Evolutionary conservation across 495 filamentous ascomycete species (phyloP).

Genomic region (Podospora anserina): DNA sequence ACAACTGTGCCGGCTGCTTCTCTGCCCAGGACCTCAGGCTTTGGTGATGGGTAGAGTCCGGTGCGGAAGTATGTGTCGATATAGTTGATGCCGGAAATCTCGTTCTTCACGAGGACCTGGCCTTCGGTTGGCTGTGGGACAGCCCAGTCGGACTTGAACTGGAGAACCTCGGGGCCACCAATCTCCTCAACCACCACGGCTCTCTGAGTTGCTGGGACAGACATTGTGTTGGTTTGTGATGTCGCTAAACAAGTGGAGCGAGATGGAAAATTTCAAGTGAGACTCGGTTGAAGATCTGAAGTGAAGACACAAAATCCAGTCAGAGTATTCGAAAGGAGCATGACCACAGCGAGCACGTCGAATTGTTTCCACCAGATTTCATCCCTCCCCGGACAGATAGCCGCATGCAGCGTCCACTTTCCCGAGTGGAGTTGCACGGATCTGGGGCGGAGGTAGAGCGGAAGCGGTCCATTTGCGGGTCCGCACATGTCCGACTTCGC

Average conservation of each 20-base stretch:
- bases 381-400: too few species aligned
- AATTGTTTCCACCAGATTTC: too few species aligned
- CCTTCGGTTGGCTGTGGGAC: conserved; percentile 68
- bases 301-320: too few species aligned
- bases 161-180: conserved; percentile 75
- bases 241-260: not conserved
- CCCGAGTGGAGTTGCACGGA: too few species aligned
- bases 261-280: too few species aligned
- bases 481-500: too few species aligned
- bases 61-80: conserved; percentile 76
- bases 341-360: too few species aligned
- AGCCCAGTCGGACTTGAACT: conserved; percentile 70
- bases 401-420: too few species aligned
- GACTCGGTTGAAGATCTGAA: too few species aligned
- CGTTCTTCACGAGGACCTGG: conserved; percentile 80
- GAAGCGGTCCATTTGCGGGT: too few species aligned
- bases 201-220: conserved; percentile 64
- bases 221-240: not conserved
- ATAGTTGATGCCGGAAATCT: conserved; percentile 82
- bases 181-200: conserved; percentile 70
- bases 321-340: too few species aligned
- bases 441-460: too few species aligned
- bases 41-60: conserved; percentile 67
- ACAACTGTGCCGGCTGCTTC: conserved; percentile 52
- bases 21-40: conserved; percentile 72